Base-by-base conservation (phyloP, 805 yeast genomes). In the Candida lessepsii region DNA sequence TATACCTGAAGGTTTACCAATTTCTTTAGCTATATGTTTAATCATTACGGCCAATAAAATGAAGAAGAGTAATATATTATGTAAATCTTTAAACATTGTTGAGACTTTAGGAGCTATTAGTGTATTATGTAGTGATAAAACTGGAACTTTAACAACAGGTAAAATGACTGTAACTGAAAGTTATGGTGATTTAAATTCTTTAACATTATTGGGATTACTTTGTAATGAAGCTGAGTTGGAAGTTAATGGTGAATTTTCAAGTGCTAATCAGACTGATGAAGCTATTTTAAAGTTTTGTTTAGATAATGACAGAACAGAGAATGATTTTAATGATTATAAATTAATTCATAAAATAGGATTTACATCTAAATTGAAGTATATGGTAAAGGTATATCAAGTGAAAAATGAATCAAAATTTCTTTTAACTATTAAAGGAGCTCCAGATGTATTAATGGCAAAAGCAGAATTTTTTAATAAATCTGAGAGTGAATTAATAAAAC, bases 51-150 rank as follows among this genome's bases (percentile, higher is more conserved):
- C 80, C n/a, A 52, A 54, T 28, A 60, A 58, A 29, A 73, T 77
- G 78, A 63, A 58, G 33, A 60, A 62, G 40, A 55, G 61, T 44
- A 67, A 70, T 35, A 65, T 76, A 23, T 57, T 75, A 35, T 72
- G 75, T 38, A 69, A 74, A 45, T 57, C 72, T 2, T 56, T 75
- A 39, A 55, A 73, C 10, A 67, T 71, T 17, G 75, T 76, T 18
- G 83, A 78, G 52, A 78, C 83, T 13, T 60, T 78, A 47, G 83
- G 83, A 10, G 67, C 77, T 11, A 75, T 76, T 15, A 73, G 74
- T 51, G 78, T 54, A 35, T 48, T 67, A 29, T 68, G 71, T 45
- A 62, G 64, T 19, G 73, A 67, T 44, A 68, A 68, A 42, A 68
- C 73, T 6, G 73, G 73, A 10, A 68, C 73, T 3, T 57, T 77